Evolutionary conservation across 192 early-diverging fungal genomes (phyloP), one percentile per base, ranked within the genome.

Genomic region (Geosiphon pyriformis): DNA sequence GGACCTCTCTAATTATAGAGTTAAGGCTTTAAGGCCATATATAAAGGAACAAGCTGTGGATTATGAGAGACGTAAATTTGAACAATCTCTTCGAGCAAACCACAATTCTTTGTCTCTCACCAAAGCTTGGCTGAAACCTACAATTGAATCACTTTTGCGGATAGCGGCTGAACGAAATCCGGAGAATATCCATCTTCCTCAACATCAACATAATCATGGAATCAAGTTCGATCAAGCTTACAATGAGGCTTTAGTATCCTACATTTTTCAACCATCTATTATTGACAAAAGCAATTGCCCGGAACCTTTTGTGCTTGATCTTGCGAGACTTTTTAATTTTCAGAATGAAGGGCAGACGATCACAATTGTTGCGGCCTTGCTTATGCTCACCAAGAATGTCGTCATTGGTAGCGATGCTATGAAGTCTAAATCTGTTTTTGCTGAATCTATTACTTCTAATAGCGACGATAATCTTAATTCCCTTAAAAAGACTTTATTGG

Each of bases 1-100:
- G 50, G 93, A 94, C 67, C 67, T 93, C n/a, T 76, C 85, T 29
- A 94, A 94, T 73, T 92, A 84, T 72, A 69, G 84, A 6, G 61
- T 94, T 29, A 80, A 79, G 51, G 70, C 77, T 1, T 73, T 92
- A 1, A 78, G 88, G 12, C 91, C 93, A 2, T 77, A 78, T 67
- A 65, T 94, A 30, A 80, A 78, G 68, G 75, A 77, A 7, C 83
- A 88, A 32, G 90, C 90, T 15, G 85, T 89, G 22, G 83, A 82
- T 15, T 93, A 93, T 64, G 93, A 94, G 71, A 73, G 78, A 25
- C 56, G 70, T 1, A 86, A 88, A 57, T 94, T 94, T 70, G 74
- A 73, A 34, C 57, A 77, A n/a, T 70, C 82, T 6, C 65, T 94
- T 0, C 54, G 52, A 32, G 48, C 74, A 7, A 78, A 77, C 7